Conservation (phyloP, 2,329 filamentous ascomycete genomes). For the Aspergillus sp. region DNA sequence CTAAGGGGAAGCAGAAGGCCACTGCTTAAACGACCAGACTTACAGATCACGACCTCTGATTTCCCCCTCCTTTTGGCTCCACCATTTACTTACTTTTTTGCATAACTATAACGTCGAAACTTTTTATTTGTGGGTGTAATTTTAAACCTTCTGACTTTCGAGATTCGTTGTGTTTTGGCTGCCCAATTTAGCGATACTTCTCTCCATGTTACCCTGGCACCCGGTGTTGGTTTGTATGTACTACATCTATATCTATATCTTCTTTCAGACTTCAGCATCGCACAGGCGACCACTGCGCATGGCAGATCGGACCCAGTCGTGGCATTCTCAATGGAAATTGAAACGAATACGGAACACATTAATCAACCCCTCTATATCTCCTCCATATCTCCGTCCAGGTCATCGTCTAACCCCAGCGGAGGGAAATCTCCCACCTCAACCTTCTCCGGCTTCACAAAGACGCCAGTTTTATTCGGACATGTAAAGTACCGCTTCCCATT, state of each 20-base stretch:
- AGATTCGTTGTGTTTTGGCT: background rate
- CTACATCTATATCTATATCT: background rate
- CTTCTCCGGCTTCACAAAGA: conserved; percentile 63
- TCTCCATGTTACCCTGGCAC: conserved; percentile 5
- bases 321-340: background rate
- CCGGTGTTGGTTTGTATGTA: conserved; percentile 3
- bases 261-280: conserved; percentile 1
- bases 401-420: conserved; percentile 51
- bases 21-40: background rate
- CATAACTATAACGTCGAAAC: conserved; percentile 3
- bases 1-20: conserved; percentile 36
- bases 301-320: background rate
- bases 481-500: conserved; percentile 56
- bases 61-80: background rate
- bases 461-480: conserved; percentile 55
- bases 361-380: conserved; percentile 41
- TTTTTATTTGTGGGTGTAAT: background rate
- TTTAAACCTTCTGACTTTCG: background rate
- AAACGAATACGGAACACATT: background rate
- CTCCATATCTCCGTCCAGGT: conserved; percentile 57
- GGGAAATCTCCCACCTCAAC: conserved; percentile 62
- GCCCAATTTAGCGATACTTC: conserved; percentile 7
- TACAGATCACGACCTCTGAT: background rate
- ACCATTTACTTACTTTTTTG: conserved; percentile 3
- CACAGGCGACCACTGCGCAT: conserved; percentile 4